A percentile compares a stretch with the other conserved stretches of the same genome.
phyloP scores from a whole-genome alignment of 2,329 filamentous ascomycete genomes.

The Monilinia polystroma region DNA sequence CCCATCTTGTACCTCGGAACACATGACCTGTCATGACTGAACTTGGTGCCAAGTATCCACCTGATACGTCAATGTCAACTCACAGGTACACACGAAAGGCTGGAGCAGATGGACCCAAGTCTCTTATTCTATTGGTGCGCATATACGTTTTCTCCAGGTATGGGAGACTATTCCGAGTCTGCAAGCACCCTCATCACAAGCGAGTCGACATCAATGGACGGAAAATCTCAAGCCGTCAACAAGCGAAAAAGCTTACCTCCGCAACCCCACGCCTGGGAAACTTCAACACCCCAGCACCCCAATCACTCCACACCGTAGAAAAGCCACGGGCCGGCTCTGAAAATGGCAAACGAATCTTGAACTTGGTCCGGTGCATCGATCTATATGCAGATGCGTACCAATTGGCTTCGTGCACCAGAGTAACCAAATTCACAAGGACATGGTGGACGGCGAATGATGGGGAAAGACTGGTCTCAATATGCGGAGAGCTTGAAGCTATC shows the following conservation, averaged over 20 bases:
- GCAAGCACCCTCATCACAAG: neutral
- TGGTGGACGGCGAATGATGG: neutral
- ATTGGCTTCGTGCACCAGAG: neutral
- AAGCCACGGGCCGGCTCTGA: neutral
- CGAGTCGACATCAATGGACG: slow-evolving; percentile 14
- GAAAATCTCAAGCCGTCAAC: slow-evolving; percentile 9
- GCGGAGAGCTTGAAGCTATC: slow-evolving; percentile 3
- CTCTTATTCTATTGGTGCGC: slow-evolving; percentile 20
- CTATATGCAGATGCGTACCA: slow-evolving; percentile 10
- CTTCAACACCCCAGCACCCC: neutral
- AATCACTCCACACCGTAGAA: neutral
- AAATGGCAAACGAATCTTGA: neutral
- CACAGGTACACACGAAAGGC: neutral
- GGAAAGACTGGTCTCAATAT: neutral
- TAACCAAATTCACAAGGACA: neutral
- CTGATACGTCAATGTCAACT: neutral
- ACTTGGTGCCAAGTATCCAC: neutral
- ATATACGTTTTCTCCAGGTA: slow-evolving; percentile 6
- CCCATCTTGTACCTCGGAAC: slow-evolving; percentile 20
- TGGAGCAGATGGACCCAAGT: neutral
- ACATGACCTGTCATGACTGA: slow-evolving; percentile 1
- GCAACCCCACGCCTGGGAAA: neutral
- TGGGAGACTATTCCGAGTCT: neutral
- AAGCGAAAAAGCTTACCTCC: slow-evolving; percentile 1
- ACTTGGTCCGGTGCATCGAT: neutral